phyloP scores from a whole-genome alignment of 106 monocot genomes.

The Allium fistulosum region DNA sequence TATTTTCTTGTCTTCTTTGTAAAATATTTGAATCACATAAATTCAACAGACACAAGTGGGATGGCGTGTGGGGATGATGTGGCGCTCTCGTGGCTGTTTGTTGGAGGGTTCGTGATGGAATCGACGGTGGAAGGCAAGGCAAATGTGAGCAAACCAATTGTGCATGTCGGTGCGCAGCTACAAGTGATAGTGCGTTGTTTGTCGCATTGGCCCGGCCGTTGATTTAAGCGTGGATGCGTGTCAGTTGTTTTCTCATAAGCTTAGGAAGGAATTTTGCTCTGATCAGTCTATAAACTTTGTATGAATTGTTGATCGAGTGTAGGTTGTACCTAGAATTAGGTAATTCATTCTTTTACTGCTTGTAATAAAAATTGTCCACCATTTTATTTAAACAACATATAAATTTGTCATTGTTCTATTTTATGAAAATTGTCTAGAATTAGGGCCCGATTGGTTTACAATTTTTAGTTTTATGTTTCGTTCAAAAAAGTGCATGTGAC shows the following conservation, averaged over 20 bases:
- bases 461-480: no score
- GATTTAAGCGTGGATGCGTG: slow-evolving; percentile 92
- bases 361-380: no score
- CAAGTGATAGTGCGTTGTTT: slow-evolving; percentile 66
- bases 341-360: no score
- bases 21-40: no score
- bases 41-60: slow-evolving; percentile 12
- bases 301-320: no score
- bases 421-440: no score
- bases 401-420: no score
- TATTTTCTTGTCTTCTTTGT: no score
- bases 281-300: background rate
- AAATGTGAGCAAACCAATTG: slow-evolving; percentile 55
- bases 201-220: slow-evolving; percentile 57
- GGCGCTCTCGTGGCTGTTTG: slow-evolving; percentile 15
- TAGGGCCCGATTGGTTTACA: no score
- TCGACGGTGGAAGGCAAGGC: slow-evolving; percentile 68
- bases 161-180: slow-evolving; percentile 57
- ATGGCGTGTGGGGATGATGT: background rate
- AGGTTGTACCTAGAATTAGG: no score
- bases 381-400: no score
- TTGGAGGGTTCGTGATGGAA: slow-evolving; percentile 57
- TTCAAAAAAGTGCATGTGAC: no score
- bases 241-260: slow-evolving; percentile 60
- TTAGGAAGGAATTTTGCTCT: slow-evolving; percentile 54